Evolutionary conservation across 345 rosid genomes (phyloP), one percentile per base, ranked within the genome.

Genomic region (Arabidopsis suecica): DNA sequence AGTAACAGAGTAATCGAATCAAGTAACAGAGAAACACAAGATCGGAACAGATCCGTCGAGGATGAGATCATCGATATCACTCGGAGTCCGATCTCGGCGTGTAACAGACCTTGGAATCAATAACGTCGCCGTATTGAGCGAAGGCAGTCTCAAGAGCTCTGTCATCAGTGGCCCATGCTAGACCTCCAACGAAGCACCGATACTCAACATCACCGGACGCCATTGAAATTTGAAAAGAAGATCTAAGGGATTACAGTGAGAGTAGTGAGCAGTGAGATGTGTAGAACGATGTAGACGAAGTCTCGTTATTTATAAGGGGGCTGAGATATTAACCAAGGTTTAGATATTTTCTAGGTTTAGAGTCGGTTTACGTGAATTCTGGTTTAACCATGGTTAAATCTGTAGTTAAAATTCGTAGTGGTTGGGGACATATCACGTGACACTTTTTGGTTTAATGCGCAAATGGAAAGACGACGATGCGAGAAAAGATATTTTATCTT

Each of bases 71-170:
- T 34, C 75, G 74, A 65, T 60, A 78, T 32, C 53, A 83, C 30
- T 73, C 84, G 81, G 11, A 25, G 69, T 79, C 82, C 74, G 82
- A 79, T 79, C 75, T 79, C 78, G 71, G 70, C 78, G 84, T 76
- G 88, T 54, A 86, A 91, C 97, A 69, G 96, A 94, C 97, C 98
- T 94, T 94, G 92, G 98, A 91, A 80, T 94, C 98, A 79, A 94
- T 45, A 78, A 94, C 68, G 14, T 91, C 91, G 76, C 97, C 98
- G 45, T 1, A 94, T 5, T 71, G 2, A 60, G 91, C 66, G 84
- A 94, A 94, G 45, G 97, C 96, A 1, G 67, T 69, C 53, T 84
- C 85, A 0, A 94, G 88, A 23, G 85, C 69, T 36, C 30, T 64
- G 73, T 94, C 98, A 55, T 80, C 86, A 41, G 97, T 94, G 80